A percentile compares a stretch with the other conserved stretches of the same genome.
Evolutionary conservation across 768 basidiomycete genomes (phyloP).

Genomic region (Suillus cothurnatus): DNA sequence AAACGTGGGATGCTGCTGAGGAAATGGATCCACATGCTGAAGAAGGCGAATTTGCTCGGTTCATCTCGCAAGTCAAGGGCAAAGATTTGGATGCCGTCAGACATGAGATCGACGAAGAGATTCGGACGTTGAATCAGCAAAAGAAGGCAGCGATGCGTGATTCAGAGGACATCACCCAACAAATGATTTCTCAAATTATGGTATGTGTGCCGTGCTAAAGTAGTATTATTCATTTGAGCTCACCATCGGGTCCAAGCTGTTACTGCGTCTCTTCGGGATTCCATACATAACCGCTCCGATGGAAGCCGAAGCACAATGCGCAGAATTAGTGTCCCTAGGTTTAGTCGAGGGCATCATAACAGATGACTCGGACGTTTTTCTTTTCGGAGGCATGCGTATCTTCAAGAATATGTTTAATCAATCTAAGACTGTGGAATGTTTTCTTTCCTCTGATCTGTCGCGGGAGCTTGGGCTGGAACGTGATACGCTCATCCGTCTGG

Average conservation of each 20-base stretch:
- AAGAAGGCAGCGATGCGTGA: conserved; percentile 89
- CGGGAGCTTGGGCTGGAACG: conserved; percentile 88
- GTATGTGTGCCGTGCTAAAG: conserved; percentile 35
- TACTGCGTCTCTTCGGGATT: conserved; percentile 93
- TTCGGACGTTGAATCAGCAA: conserved; percentile 77
- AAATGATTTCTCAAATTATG: conserved; percentile 90
- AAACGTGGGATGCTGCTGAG: conserved; percentile 80
- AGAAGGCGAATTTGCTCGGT: conserved; percentile 89
- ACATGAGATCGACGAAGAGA: conserved; percentile 91
- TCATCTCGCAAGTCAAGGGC: conserved; percentile 90
- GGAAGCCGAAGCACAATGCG: conserved; percentile 99
- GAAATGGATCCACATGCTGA: conserved; percentile 82
- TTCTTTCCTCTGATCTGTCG: conserved; percentile 78
- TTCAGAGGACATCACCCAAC: conserved; percentile 92
- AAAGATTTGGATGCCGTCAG: conserved; percentile 79
- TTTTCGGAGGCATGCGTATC: conserved; percentile 93
- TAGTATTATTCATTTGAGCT: conserved; percentile 2
- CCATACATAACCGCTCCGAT: conserved; percentile 98
- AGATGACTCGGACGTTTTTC: conserved; percentile 98
- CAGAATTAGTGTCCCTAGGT: conserved; percentile 80
- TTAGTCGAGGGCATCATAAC: conserved; percentile 98
- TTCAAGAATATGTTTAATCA: conserved; percentile 99
- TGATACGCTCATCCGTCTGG: conserved; percentile 84
- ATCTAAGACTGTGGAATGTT: conserved; percentile 97
- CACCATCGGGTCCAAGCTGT: conserved; percentile 51